Evolutionary conservation across 768 basidiomycete genomes (phyloP), one percentile per base, ranked within the genome.

Genomic region (Cyathus striatus): DNA sequence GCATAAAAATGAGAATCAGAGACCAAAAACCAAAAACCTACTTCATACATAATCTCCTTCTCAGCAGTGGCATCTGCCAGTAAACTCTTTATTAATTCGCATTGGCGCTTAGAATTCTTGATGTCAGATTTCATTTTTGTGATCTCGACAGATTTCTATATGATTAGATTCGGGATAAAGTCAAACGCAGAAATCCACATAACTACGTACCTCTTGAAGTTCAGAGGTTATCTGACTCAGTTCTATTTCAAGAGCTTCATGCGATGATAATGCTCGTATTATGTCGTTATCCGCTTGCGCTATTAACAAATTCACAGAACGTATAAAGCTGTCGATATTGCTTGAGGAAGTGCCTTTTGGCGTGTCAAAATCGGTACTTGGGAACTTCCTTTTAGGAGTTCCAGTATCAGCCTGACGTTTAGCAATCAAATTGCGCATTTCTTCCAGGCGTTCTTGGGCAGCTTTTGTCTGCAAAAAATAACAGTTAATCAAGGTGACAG

Each of bases 1-100:
- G n/a, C n/a, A 23, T n/a, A 38, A 23, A 52, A 26, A 35, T 41
- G 18, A 41, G 26, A 20, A 23, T 22, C 13, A 37, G 18, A 17
- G 18, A 38, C 14, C 6, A 24, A 38, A 34, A 14, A 34, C 9
- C 26, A 1, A 25, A 35, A 1, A 13, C 50, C 43, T 49, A 92
- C 91, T 72, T 92, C 87, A 50, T 93, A 94, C 77, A 95, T 86
- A 59, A 91, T 87, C 54, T 93, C 89, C 62, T 94, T 88, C 68
- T 96, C 93, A 1, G 81, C 75, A 6, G 84, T 86, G 23, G 81
- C 78, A 54, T 94, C 87, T 14, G 75, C 72, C 12, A 91, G 69
- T 22, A 93, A 71, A 50, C 78, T 79, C 60, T 89, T 89, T 3
- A 92, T 78, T 22, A 91, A 65, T 51, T 88, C 89, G 47, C 81